phyloP scores from a whole-genome alignment of 306 rosid genomes.

The Malus orientalis region DNA sequence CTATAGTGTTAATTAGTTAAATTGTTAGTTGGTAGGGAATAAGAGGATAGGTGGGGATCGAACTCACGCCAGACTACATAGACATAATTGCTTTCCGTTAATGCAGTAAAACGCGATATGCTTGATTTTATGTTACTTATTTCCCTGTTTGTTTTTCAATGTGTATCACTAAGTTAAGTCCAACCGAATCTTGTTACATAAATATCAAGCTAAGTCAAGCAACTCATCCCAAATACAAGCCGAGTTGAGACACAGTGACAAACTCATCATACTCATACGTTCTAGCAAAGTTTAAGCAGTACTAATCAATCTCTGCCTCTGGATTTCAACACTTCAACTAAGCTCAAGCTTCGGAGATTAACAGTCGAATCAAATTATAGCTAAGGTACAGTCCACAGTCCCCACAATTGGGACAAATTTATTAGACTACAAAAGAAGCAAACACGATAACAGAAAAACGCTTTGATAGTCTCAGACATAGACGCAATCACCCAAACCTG shows the following conservation, averaged over 20 bases:
- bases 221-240: too few relatives aligned
- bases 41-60: too few relatives aligned
- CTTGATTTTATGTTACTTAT: neutral
- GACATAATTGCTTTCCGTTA: too few relatives aligned
- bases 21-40: too few relatives aligned
- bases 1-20: too few relatives aligned
- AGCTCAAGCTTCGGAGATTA: too few relatives aligned
- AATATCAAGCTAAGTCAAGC: neutral
- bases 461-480: neutral
- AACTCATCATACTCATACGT: neutral
- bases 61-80: too few relatives aligned
- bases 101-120: too few relatives aligned
- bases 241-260: neutral
- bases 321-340: too few relatives aligned
- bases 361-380: neutral
- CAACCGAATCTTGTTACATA: neutral
- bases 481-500: neutral
- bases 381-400: neutral
- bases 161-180: neutral
- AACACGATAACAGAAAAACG: too few relatives aligned
- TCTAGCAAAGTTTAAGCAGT: neutral
- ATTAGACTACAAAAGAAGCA: neutral
- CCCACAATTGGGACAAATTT: neutral
- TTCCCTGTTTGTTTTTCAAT: neutral
- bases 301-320: too few relatives aligned